phyloP scores from a whole-genome alignment of 192 early-diverging fungal species.

The Coemansia sp. region DNA sequence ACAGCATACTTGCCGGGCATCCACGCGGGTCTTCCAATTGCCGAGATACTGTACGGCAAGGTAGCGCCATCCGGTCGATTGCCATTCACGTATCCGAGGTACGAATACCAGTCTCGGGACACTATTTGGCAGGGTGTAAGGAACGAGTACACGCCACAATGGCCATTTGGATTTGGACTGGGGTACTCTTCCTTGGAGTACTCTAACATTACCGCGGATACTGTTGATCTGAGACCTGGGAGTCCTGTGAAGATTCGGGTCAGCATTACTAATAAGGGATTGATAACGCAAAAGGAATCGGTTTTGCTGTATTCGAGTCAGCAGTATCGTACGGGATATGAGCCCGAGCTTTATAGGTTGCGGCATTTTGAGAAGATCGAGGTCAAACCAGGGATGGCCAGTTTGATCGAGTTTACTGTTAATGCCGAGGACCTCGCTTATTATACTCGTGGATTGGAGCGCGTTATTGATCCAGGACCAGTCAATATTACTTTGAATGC shows the following conservation, averaged over 20 bases:
- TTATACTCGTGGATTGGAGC: slow-evolving; percentile 22
- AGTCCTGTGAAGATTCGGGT: slow-evolving; percentile 35
- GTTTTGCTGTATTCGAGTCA: slow-evolving; percentile 62
- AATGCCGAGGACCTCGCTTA: slow-evolving; percentile 47
- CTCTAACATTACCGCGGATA: slow-evolving; percentile 36
- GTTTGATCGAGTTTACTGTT: slow-evolving; percentile 26
- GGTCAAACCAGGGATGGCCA: slow-evolving; percentile 14
- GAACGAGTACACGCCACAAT: slow-evolving; percentile 60
- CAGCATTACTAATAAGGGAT: slow-evolving; percentile 46
- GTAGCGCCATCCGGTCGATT: slow-evolving; percentile 62
- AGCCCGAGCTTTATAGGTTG: slow-evolving; percentile 60
- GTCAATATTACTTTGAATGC: slow-evolving; percentile 49
- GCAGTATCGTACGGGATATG: slow-evolving; percentile 54
- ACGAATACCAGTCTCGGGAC: slow-evolving; percentile 42
- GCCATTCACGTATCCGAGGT: slow-evolving; percentile 63
- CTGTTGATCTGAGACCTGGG: slow-evolving; percentile 3
- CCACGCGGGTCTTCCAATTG: slow-evolving; percentile 63
- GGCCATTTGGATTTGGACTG: slow-evolving; percentile 61
- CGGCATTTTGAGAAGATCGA: slow-evolving; percentile 57
- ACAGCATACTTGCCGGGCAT: slow-evolving; percentile 63
- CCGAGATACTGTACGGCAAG: slow-evolving; percentile 60
- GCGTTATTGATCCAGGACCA: slow-evolving; percentile 29
- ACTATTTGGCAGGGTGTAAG: slow-evolving; percentile 48
- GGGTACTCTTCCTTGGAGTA: slow-evolving; percentile 59
- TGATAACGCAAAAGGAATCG: slow-evolving; percentile 56